phyloP scores from a whole-genome alignment of 2,329 filamentous ascomycete genomes.

The Grosmannia penicillata region DNA sequence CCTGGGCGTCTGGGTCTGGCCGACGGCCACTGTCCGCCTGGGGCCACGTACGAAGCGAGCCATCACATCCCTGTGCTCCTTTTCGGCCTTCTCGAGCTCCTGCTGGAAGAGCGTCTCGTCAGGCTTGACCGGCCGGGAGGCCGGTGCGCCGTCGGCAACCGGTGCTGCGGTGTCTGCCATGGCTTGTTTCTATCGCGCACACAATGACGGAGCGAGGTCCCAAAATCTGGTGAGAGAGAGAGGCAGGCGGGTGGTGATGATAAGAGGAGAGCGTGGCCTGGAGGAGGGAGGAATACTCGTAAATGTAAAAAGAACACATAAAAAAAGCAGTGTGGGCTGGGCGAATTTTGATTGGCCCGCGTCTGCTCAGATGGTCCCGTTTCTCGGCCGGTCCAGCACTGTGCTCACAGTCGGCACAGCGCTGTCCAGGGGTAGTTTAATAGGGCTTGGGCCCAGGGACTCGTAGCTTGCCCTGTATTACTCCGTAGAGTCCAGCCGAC shows the following conservation, averaged over 20 bases:
- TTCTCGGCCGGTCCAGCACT: no score
- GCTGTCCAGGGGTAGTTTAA: no score
- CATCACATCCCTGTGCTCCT: slow-evolving; percentile 67
- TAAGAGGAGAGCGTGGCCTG: not conserved
- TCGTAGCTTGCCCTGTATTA: no score
- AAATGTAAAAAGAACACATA: not conserved
- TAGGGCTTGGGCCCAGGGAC: no score
- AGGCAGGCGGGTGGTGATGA: not conserved
- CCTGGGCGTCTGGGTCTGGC: no score
- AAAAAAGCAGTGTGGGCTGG: not conserved
- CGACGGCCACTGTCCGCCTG: no score
- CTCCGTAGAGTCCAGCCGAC: no score
- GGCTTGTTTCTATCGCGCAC: slow-evolving; percentile 6
- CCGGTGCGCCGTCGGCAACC: slow-evolving; percentile 23
- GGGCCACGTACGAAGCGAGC: slow-evolving; percentile 29
- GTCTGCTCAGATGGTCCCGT: not conserved
- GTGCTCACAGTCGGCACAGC: no score
- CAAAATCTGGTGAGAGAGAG: not conserved
- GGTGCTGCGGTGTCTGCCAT: slow-evolving; percentile 31
- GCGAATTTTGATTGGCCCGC: not conserved
- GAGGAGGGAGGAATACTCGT: not conserved
- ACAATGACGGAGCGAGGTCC: not conserved
- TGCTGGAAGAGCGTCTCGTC: slow-evolving; percentile 76
- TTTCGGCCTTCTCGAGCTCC: slow-evolving; percentile 66
- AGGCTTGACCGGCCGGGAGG: slow-evolving; percentile 64